Conservation (phyloP, 1,284 basidiomycete genomes). For the Ceratobasidium sp. region DNA sequence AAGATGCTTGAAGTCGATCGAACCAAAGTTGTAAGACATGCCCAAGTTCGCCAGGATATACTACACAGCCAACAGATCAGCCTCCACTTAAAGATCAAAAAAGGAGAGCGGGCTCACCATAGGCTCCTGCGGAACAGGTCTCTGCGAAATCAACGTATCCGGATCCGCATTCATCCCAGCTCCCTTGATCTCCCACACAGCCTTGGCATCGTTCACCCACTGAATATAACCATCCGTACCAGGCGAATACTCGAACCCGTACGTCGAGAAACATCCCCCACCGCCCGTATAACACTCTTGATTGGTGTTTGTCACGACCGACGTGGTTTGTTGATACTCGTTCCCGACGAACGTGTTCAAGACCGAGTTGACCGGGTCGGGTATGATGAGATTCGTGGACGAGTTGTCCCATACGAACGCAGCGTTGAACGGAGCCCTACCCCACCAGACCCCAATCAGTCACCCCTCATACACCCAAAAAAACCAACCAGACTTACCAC, state of each 20-base stretch:
- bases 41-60: conserved; percentile 85
- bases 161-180: conserved; percentile 75
- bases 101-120: conserved; percentile 63
- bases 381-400: conserved; percentile 60
- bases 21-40: conserved; percentile 81
- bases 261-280: conserved; percentile 61
- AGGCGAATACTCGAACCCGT: conserved; percentile 74
- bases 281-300: conserved; percentile 58
- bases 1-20: conserved; percentile 71
- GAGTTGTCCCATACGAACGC: conserved; percentile 59
- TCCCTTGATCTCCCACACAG: conserved; percentile 81
- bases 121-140: conserved; percentile 85
- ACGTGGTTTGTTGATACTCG: conserved; percentile 72
- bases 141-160: conserved; percentile 70
- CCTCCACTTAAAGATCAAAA: neutral
- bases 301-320: conserved; percentile 61
- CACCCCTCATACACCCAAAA: neutral
- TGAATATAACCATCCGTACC: conserved; percentile 74
- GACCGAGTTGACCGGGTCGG: conserved; percentile 56
- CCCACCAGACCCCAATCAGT: conserved; percentile 48
- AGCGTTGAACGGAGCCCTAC: conserved; percentile 68
- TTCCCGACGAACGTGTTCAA: conserved; percentile 61
- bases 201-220: conserved; percentile 74
- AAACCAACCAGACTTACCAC: neutral
- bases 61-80: conserved; percentile 55